A percentile compares a stretch with the other conserved stretches of the same genome.
These are phyloP conservation scores for Xylariaceae sp. DNA, from an alignment of 2,329 filamentous ascomycete species.

Conservation along the genomic window DNA sequence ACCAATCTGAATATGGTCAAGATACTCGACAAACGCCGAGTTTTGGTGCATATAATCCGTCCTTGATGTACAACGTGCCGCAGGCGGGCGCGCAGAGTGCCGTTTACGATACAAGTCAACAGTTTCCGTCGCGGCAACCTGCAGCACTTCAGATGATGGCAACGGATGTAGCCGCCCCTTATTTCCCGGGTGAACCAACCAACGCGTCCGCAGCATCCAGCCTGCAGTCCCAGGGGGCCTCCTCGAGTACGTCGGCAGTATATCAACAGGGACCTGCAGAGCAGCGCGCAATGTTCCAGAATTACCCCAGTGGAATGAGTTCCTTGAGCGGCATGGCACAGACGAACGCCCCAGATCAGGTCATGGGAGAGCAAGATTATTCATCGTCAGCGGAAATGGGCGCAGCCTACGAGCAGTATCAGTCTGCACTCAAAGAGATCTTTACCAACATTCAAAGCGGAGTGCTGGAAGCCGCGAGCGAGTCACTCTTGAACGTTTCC, in stretches of 20 bases:
- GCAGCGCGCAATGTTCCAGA: constrained; percentile 58
- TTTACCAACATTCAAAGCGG: constrained; percentile 70
- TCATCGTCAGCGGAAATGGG: constrained; percentile 59
- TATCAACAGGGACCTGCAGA: constrained; percentile 66
- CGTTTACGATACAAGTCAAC: constrained; percentile 76
- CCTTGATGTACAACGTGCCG: constrained; percentile 79
- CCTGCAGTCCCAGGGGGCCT: constrained; percentile 53
- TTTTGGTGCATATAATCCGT: constrained; percentile 63
- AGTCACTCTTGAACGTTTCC: constrained; percentile 55
- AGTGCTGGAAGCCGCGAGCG: constrained; percentile 52
- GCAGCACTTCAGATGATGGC: constrained; percentile 77
- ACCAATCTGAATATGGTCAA: constrained; percentile 66
- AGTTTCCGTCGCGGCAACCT: constrained; percentile 75
- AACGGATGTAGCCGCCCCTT: constrained; percentile 68
- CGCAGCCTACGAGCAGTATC: constrained; percentile 69
- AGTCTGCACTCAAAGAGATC: constrained; percentile 63
- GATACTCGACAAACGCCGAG: constrained; percentile 59
- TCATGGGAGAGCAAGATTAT: constrained; percentile 62
- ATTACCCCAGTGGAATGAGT: constrained; percentile 52
- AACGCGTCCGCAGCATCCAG: constrained; percentile 61
- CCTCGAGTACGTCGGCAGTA: constrained; percentile 58
- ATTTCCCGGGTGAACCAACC: constrained; percentile 71
- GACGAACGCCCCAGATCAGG: constrained; percentile 46
- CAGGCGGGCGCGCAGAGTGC: constrained; percentile 62
- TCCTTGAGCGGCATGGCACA: constrained; percentile 52